Conservation (phyloP, 495 filamentous ascomycete species). For the Penicillium silybi region DNA sequence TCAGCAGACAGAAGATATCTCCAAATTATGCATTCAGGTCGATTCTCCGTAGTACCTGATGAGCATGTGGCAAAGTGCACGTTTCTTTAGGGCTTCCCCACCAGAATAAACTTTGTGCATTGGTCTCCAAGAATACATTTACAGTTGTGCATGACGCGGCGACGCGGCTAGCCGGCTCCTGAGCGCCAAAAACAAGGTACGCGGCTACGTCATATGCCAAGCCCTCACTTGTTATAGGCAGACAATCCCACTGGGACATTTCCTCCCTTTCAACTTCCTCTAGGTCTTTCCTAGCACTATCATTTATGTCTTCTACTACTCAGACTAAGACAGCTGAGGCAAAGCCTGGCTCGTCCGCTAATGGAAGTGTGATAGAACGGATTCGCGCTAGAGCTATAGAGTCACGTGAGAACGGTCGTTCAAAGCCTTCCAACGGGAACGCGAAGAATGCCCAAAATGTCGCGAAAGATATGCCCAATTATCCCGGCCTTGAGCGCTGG, state of each 20-base stretch:
- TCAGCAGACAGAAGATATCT: too few species aligned
- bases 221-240: neutral
- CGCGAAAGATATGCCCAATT: conserved; percentile 2
- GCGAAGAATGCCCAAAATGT: neutral
- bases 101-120: neutral
- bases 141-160: neutral
- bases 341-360: neutral
- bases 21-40: too few species aligned
- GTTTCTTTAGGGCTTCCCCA: neutral
- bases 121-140: neutral
- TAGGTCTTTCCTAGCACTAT: neutral
- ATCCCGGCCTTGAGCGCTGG: conserved; percentile 68
- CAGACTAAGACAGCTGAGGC: neutral
- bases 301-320: neutral
- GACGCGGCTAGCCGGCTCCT: neutral
- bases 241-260: neutral
- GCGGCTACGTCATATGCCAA: neutral
- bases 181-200: neutral
- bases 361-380: neutral
- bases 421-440: too few species aligned
- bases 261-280: neutral
- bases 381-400: neutral
- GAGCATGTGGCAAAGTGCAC: neutral
- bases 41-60: too few species aligned
- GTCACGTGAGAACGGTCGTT: neutral